Evolutionary conservation across 78 protist species (phyloP).

Genomic region (Tieghemostelium lacteum): DNA sequence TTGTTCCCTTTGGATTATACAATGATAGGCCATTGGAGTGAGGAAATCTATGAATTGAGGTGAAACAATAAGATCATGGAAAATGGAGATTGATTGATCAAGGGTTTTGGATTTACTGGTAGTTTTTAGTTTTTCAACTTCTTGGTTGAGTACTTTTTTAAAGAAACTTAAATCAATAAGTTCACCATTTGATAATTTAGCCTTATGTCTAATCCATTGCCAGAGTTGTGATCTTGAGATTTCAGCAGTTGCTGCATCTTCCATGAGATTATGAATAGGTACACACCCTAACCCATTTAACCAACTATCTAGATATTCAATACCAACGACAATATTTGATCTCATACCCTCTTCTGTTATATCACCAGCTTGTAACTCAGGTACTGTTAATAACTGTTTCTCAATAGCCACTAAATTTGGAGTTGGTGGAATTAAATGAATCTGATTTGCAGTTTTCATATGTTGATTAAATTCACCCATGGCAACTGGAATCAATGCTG

Average conservation of each 20-base stretch:
- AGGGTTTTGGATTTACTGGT: constrained; percentile 5
- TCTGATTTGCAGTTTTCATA: constrained; percentile 85
- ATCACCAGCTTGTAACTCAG: constrained; percentile 35
- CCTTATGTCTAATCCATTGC: constrained; percentile 82
- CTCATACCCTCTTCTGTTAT: constrained; percentile 78
- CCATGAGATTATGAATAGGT: constrained; percentile 81
- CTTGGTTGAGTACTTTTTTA: constrained; percentile 1
- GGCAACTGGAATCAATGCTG: constrained; percentile 84
- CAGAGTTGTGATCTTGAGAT: constrained; percentile 86
- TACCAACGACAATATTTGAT: constrained; percentile 74
- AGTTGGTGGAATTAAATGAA: constrained; percentile 27
- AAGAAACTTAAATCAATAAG: constrained; percentile 2
- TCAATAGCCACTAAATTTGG: constrained; percentile 24
- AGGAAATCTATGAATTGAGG: constrained; percentile 56
- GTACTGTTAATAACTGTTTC: constrained; percentile 31
- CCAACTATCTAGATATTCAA: constrained; percentile 82
- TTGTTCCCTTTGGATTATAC: constrained; percentile 4
- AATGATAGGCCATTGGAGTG: constrained; percentile 46
- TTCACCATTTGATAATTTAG: constrained; percentile 27
- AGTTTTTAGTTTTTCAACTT: not conserved
- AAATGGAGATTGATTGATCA: constrained; percentile 7
- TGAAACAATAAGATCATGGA: constrained; percentile 26
- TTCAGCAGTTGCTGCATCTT: constrained; percentile 90
- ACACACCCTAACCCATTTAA: constrained; percentile 85
- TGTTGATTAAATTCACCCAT: constrained; percentile 78